These are phyloP conservation scores for Trichoderma afroharzianum DNA, from an alignment of 2,329 filamentous ascomycete genomes.

Conservation along the genomic window DNA sequence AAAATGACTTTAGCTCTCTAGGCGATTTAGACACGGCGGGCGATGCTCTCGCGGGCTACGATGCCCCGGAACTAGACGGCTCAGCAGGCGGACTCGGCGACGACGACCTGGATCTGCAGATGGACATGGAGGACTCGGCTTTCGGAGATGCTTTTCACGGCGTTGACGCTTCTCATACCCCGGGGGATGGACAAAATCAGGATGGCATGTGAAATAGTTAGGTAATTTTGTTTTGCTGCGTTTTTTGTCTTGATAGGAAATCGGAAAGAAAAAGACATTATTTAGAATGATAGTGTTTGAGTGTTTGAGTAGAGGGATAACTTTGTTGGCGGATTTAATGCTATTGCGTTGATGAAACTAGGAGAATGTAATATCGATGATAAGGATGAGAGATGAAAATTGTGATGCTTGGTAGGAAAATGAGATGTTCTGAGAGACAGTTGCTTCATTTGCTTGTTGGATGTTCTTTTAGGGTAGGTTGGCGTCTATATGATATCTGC, in stretches of 20 bases:
- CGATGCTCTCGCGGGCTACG: conserved; percentile 66
- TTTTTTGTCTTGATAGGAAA: background rate
- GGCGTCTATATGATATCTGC: no score
- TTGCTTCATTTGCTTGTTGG: no score
- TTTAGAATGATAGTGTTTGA: background rate
- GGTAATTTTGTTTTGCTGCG: background rate
- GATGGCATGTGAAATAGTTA: conserved; percentile 30
- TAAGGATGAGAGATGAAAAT: background rate
- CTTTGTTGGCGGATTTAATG: background rate
- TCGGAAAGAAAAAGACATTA: background rate
- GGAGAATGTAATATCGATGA: background rate
- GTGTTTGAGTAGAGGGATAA: background rate
- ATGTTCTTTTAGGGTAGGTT: no score
- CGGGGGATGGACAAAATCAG: conserved; percentile 32
- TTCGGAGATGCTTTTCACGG: conserved; percentile 82
- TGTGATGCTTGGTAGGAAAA: background rate
- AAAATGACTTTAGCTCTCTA: conserved; percentile 60
- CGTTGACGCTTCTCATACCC: conserved; percentile 42
- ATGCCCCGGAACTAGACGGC: conserved; percentile 50
- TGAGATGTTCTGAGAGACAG: background rate
- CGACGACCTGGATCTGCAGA: conserved; percentile 56
- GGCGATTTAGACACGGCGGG: conserved; percentile 67
- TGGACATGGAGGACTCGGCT: conserved; percentile 74
- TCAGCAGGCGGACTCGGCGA: conserved; percentile 48
- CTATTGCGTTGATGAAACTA: background rate